Percentiles rank a stretch among this genome's conserved stretches.
These are phyloP conservation scores for Lasiodiplodia citricola DNA, from an alignment of 2,329 filamentous ascomycete genomes.

Conservation along the genomic window DNA sequence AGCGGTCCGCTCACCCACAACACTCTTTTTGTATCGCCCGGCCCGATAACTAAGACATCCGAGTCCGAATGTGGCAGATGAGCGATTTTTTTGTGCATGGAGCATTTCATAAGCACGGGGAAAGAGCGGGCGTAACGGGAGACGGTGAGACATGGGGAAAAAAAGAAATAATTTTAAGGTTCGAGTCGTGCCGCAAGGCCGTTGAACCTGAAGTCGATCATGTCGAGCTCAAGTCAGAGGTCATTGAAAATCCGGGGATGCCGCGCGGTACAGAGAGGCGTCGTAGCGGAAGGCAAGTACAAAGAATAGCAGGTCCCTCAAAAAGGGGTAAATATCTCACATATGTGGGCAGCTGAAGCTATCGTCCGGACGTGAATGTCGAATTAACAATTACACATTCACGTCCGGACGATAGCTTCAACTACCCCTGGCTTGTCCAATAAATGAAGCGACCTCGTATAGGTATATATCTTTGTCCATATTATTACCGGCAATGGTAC, in stretches of 20 bases:
- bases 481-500: not conserved
- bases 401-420: not conserved
- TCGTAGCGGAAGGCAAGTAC: no score
- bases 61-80: not conserved
- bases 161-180: not conserved
- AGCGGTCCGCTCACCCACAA: not conserved
- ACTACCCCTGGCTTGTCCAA: not conserved
- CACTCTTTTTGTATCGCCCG: not conserved
- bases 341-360: no score
- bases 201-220: slow-evolving; percentile 3
- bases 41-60: not conserved
- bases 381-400: not conserved
- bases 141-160: not conserved
- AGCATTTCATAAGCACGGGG: no score
- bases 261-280: not conserved
- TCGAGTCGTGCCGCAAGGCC: not conserved
- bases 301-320: no score
- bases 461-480: not conserved
- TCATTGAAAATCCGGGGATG: not conserved
- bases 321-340: no score
- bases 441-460: not conserved
- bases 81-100: not conserved
- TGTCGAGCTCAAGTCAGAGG: not conserved
- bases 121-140: not conserved
- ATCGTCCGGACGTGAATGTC: no score